Evolutionary conservation across 1,284 basidiomycete species (phyloP).

Genomic region (Ceratobasidium sp.): DNA sequence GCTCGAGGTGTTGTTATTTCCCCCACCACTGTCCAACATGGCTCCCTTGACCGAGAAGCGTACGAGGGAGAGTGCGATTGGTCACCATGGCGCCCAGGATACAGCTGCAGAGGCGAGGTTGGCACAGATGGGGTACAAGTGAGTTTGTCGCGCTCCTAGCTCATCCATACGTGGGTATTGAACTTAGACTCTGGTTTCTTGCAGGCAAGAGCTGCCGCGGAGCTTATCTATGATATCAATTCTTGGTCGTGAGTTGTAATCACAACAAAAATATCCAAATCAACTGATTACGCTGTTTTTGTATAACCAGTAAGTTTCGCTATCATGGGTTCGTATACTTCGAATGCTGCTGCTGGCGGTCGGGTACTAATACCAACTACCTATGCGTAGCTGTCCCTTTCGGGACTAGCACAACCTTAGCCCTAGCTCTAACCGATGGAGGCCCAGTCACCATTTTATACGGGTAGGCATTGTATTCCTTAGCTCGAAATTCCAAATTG

Average conservation of each 20-base stretch:
- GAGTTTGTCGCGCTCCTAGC: background rate
- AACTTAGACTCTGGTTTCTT: background rate
- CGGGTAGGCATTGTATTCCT: constrained; percentile 48
- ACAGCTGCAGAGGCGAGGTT: constrained; percentile 54
- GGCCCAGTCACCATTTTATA: constrained; percentile 61
- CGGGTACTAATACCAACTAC: background rate
- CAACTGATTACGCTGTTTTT: constrained; percentile 53
- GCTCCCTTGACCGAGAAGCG: constrained; percentile 31
- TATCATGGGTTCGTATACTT: constrained; percentile 41
- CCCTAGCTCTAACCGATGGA: constrained; percentile 62
- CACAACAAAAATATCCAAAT: background rate
- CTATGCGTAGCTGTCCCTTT: constrained; percentile 54
- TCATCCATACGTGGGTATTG: background rate
- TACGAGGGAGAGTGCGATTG: constrained; percentile 23
- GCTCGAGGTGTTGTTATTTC: background rate
- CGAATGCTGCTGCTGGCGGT: too few relatives aligned
- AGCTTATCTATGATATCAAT: constrained; percentile 63
- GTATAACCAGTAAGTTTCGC: constrained; percentile 54
- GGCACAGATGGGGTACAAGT: constrained; percentile 62
- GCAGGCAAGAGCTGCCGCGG: constrained; percentile 58
- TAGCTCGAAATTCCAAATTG: background rate
- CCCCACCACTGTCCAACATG: constrained; percentile 37
- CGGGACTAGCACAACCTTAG: constrained; percentile 60
- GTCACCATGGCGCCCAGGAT: background rate
- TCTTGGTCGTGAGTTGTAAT: constrained; percentile 55